Percentiles rank a stretch among this genome's conserved stretches.
These are phyloP conservation scores for Globisporangium yorkense DNA, from an alignment of 352 stramenopile species.

Conservation along the genomic window DNA sequence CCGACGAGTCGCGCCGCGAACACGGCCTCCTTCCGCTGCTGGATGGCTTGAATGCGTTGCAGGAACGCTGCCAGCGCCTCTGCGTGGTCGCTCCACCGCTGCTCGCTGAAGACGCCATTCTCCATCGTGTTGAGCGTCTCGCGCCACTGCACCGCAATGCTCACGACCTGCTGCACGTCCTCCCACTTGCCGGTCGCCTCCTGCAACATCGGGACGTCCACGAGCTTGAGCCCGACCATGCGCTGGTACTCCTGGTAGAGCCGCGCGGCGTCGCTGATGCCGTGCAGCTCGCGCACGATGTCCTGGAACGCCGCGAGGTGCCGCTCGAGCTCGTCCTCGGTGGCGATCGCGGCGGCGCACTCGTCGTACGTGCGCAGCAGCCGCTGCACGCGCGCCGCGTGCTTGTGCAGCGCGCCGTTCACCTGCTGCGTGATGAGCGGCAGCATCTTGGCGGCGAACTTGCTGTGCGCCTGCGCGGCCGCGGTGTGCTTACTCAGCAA, in stretches of 20 bases:
- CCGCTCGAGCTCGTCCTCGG: constrained; percentile 53
- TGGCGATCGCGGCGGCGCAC: constrained; percentile 27
- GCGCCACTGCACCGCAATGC: constrained; percentile 43
- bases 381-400: constrained; percentile 41
- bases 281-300: constrained; percentile 32
- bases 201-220: constrained; percentile 39
- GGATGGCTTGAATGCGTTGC: constrained; percentile 24
- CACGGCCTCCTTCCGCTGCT: constrained; percentile 6
- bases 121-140: constrained; percentile 41
- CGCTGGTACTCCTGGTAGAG: constrained; percentile 71
- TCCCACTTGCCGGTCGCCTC: constrained; percentile 41
- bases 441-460: constrained; percentile 61
- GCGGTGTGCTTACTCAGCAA: constrained; percentile 40
- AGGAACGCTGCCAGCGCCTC: constrained; percentile 33
- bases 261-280: constrained; percentile 41
- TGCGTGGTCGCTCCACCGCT: constrained; percentile 42
- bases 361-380: constrained; percentile 50
- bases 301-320: constrained; percentile 48
- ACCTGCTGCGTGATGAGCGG: constrained; percentile 70
- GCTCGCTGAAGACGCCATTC: constrained; percentile 57
- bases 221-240: constrained; percentile 60
- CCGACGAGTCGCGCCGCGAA: constrained; percentile 41
- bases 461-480: constrained; percentile 41
- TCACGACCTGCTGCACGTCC: constrained; percentile 53
- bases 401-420: constrained; percentile 44